Evolutionary conservation across 2,329 filamentous ascomycete species (phyloP).

Genomic region (Aspergillus versicolor): DNA sequence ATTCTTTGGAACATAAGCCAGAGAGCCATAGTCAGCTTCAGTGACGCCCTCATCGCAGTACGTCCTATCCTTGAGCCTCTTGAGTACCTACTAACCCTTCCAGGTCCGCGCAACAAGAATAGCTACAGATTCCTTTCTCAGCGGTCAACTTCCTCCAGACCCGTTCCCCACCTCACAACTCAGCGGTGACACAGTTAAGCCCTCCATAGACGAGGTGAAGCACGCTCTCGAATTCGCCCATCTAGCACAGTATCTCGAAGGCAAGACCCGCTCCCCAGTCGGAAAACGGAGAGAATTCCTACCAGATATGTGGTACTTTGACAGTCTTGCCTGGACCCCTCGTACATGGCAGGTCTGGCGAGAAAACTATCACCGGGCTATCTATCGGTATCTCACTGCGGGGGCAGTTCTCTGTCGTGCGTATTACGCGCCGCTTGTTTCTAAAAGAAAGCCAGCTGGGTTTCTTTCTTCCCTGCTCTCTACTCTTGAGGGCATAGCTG

Average conservation of each 20-base stretch:
- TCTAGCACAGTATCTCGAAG: neutral
- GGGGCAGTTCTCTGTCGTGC: conserved; percentile 1
- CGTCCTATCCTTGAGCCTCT: neutral
- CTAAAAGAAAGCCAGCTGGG: neutral
- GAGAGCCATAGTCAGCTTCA: neutral
- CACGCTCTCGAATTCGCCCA: neutral
- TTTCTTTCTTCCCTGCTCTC: neutral
- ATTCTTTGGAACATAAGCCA: conserved; percentile 9
- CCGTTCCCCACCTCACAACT: neutral
- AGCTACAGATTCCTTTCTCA: neutral
- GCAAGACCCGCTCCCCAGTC: neutral
- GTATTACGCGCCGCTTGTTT: neutral
- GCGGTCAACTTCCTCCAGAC: conserved; percentile 3
- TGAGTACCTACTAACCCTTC: no score
- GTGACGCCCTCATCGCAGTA: conserved; percentile 8
- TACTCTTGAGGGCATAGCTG: neutral
- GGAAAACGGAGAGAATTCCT: neutral
- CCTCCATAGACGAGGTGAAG: neutral
- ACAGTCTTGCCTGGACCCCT: neutral
- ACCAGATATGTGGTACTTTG: neutral
- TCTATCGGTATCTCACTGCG: conserved; percentile 8
- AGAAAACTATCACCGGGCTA: neutral
- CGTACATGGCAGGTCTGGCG: neutral
- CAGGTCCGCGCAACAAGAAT: conserved; percentile 7
- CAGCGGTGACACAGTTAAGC: neutral